Conservation (phyloP, 371 early-diverging fungal species). For the Haplosporangium sp. region DNA sequence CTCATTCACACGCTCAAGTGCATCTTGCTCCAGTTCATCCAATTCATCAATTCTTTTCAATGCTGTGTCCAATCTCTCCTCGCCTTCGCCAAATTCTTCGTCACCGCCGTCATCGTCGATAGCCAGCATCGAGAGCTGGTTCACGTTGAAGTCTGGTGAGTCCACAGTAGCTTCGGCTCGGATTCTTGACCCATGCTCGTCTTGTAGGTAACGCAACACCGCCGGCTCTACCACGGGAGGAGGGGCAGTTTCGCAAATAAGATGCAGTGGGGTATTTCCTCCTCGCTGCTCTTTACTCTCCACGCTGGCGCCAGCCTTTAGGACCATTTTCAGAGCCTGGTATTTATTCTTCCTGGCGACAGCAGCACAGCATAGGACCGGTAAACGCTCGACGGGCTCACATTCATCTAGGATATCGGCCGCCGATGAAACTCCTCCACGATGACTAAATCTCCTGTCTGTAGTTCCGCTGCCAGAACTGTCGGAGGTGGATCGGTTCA, state of each 20-base stretch:
- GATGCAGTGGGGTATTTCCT: slow-evolving; percentile 47
- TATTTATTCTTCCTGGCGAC: slow-evolving; percentile 54
- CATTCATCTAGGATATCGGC: slow-evolving; percentile 35
- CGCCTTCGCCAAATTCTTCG: slow-evolving; percentile 12
- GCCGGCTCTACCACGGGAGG: slow-evolving; percentile 20
- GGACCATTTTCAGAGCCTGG: slow-evolving; percentile 45
- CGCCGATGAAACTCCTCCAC: background rate
- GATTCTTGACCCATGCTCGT: slow-evolving; percentile 3
- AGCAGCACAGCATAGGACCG: slow-evolving; percentile 50
- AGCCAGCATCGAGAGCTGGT: slow-evolving; percentile 24
- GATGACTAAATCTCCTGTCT: background rate
- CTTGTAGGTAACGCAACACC: slow-evolving; percentile 13
- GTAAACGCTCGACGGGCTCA: slow-evolving; percentile 41
- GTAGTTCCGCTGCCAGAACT: slow-evolving; percentile 1
- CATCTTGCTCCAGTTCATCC: slow-evolving; percentile 37
- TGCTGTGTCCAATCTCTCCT: slow-evolving; percentile 23
- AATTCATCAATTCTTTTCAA: slow-evolving; percentile 25
- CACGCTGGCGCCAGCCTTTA: slow-evolving; percentile 51
- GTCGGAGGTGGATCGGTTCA: slow-evolving; percentile 10
- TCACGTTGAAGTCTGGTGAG: slow-evolving; percentile 10
- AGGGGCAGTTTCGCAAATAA: slow-evolving; percentile 47
- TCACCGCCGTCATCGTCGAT: background rate
- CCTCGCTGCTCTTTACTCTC: slow-evolving; percentile 41
- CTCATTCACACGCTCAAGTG: slow-evolving; percentile 33
- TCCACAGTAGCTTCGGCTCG: slow-evolving; percentile 7